Conservation (phyloP, 2,329 filamentous ascomycete genomes). For the Fusarium redolens region DNA sequence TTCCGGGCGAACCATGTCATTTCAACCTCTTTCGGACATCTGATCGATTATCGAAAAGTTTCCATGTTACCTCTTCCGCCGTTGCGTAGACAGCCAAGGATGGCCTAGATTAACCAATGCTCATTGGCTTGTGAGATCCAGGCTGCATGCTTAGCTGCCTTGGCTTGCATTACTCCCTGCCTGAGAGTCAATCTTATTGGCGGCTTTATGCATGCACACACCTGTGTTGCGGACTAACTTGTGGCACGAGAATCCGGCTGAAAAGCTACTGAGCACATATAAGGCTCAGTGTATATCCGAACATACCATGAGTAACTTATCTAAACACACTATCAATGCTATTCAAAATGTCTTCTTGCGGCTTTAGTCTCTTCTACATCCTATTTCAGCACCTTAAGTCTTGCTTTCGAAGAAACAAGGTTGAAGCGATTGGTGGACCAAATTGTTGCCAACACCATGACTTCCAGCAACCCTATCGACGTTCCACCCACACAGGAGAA, state of each 20-base stretch:
- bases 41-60: neutral
- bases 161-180: neutral
- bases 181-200: neutral
- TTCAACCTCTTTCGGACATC: neutral
- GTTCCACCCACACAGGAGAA: neutral
- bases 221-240: neutral
- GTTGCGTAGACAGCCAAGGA: neutral
- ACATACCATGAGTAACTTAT: neutral
- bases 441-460: rapidly evolving
- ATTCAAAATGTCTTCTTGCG: neutral
- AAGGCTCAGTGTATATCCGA: neutral
- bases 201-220: neutral
- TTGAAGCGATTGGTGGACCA: rapidly evolving
- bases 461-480: neutral
- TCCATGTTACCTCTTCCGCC: neutral
- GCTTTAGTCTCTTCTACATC: rapidly evolving
- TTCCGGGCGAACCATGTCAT: neutral
- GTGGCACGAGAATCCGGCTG: neutral
- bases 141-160: neutral
- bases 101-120: neutral
- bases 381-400: neutral
- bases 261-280: neutral
- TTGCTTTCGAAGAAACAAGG: neutral
- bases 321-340: neutral
- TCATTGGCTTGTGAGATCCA: neutral